Percentiles rank a stretch among this genome's conserved stretches.
Evolutionary conservation across 2,329 filamentous ascomycete genomes (phyloP).

Genomic region (Cytospora piceicola): DNA sequence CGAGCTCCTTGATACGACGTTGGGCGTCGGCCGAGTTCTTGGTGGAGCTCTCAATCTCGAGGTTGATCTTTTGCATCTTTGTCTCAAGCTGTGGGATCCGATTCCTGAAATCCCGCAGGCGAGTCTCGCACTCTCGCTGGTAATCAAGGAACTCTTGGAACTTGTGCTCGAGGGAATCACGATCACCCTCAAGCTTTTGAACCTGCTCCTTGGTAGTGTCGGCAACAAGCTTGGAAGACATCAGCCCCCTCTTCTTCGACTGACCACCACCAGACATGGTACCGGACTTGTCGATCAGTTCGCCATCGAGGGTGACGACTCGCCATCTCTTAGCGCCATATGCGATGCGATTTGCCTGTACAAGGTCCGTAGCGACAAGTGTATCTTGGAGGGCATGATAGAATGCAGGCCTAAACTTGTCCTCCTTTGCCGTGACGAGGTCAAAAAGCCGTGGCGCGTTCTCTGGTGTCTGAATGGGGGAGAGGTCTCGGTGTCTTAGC

Average conservation of each 20-base stretch:
- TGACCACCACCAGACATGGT: constrained; percentile 98
- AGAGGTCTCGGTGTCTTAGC: constrained; percentile 76
- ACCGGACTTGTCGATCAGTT: constrained; percentile 96
- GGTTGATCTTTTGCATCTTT: constrained; percentile 83
- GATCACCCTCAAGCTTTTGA: constrained; percentile 80
- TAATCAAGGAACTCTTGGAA: constrained; percentile 85
- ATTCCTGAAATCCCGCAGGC: constrained; percentile 72
- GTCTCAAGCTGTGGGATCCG: constrained; percentile 86
- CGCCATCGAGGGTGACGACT: constrained; percentile 92
- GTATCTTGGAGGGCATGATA: constrained; percentile 96
- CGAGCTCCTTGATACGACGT: constrained; percentile 82
- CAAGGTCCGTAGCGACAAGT: constrained; percentile 85
- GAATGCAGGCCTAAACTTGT: constrained; percentile 86
- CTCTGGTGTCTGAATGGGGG: constrained; percentile 84
- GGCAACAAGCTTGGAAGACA: constrained; percentile 94
- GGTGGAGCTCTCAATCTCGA: constrained; percentile 86
- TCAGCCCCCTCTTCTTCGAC: constrained; percentile 85
- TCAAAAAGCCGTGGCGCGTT: constrained; percentile 92
- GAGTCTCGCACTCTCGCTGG: constrained; percentile 76
- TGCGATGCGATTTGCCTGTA: constrained; percentile 96
- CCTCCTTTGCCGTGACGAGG: constrained; percentile 84
- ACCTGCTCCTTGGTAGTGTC: constrained; percentile 90
- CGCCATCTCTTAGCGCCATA: constrained; percentile 94
- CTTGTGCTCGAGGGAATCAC: constrained; percentile 80
- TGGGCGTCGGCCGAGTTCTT: constrained; percentile 84